A percentile compares a stretch with the other conserved stretches of the same genome.
These are phyloP conservation scores for Solanum boliviense DNA, from an alignment of 257 asterid species.

Conservation along the genomic window DNA sequence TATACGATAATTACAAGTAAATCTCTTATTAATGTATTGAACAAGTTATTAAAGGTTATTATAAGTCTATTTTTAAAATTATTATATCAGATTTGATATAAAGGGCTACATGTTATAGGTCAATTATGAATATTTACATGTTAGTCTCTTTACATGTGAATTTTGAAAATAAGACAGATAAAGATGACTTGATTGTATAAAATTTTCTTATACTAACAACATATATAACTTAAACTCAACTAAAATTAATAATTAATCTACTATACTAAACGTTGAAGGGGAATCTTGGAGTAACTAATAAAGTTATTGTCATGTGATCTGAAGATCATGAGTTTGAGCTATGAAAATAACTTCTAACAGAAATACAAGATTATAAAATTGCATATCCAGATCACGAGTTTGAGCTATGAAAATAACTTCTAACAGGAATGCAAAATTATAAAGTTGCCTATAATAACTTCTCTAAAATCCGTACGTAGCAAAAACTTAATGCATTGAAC, in stretches of 20 bases:
- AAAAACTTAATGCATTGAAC: neutral
- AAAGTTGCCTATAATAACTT: neutral
- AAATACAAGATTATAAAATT: neutral
- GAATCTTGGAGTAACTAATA: neutral
- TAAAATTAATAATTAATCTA: neutral
- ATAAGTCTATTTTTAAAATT: neutral
- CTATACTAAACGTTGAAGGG: neutral
- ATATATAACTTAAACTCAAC: neutral
- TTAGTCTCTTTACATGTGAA: no score
- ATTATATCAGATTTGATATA: neutral
- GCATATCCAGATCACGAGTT: neutral
- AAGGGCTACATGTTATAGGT: neutral
- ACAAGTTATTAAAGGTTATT: neutral
- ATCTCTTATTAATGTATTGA: neutral
- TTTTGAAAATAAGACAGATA: neutral
- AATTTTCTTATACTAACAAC: neutral
- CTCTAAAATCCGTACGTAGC: neutral
- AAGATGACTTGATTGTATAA: neutral
- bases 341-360: neutral
- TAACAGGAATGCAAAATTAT: neutral
- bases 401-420: neutral
- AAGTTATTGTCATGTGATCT: neutral
- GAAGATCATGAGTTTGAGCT: neutral
- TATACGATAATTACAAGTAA: no score
- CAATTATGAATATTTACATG: neutral